Percentiles rank a stretch among this genome's conserved stretches.
phyloP scores from a whole-genome alignment of 2,329 filamentous ascomycete species.

The Colletotrichum sansevieriae region DNA sequence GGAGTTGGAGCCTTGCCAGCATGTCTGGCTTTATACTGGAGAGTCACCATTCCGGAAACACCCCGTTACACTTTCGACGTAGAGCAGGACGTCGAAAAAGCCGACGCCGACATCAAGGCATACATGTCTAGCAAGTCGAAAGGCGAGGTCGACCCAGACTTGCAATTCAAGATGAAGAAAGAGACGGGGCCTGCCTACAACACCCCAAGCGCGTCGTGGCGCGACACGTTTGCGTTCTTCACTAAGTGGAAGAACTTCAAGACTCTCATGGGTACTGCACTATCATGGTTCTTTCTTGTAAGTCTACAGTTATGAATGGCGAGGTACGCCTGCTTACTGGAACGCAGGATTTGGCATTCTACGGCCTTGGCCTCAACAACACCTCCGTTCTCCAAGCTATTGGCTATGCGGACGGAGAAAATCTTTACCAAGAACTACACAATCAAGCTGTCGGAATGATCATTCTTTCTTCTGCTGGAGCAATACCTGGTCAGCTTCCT shows the following conservation, averaged over 20 bases:
- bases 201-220: conserved; percentile 77
- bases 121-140: conserved; percentile 64
- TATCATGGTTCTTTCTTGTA: conserved; percentile 84
- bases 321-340: conserved; percentile 35
- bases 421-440: conserved; percentile 76
- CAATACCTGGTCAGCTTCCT: conserved; percentile 61
- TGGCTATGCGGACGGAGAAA: conserved; percentile 74
- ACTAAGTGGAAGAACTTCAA: conserved; percentile 77
- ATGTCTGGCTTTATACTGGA: conserved; percentile 85
- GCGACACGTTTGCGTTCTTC: conserved; percentile 77
- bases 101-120: conserved; percentile 77
- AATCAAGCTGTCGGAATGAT: conserved; percentile 83
- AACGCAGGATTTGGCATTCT: conserved; percentile 73
- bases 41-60: conserved; percentile 87
- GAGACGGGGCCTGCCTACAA: conserved; percentile 66
- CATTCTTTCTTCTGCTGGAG: conserved; percentile 81
- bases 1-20: conserved; percentile 84
- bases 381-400: conserved; percentile 78
- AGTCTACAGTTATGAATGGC: conserved; percentile 34
- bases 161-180: conserved; percentile 67
- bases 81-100: conserved; percentile 80
- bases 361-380: conserved; percentile 82
- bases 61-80: conserved; percentile 88
- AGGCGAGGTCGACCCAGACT: conserved; percentile 61
- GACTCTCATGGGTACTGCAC: conserved; percentile 79